Evolutionary conservation across 371 early-diverging fungal genomes (phyloP).

Genomic region (Rhizopus microsporus): DNA sequence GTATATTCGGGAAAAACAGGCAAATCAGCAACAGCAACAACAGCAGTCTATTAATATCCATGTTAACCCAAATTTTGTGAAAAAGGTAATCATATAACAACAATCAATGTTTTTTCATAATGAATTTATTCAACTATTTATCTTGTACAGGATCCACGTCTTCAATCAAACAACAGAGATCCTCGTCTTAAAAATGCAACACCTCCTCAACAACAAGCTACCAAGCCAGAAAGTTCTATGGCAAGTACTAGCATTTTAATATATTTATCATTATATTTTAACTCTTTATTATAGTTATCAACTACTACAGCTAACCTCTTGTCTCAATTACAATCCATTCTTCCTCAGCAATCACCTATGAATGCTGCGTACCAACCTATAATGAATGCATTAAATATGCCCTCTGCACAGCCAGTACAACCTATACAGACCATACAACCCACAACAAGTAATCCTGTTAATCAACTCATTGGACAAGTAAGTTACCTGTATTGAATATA

Average conservation of each 20-base stretch:
- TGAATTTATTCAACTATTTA: slow-evolving; percentile 1
- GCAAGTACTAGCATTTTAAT: not conserved
- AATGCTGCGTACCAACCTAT: not conserved
- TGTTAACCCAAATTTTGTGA: slow-evolving; percentile 64
- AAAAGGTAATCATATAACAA: slow-evolving; percentile 38
- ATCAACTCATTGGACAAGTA: slow-evolving; percentile 41
- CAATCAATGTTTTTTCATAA: not conserved
- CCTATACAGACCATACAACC: not conserved
- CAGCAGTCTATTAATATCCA: slow-evolving; percentile 40
- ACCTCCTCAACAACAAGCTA: slow-evolving; percentile 5
- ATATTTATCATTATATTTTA: not conserved
- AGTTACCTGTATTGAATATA: slow-evolving; percentile 1
- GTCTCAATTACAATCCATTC: slow-evolving; percentile 30
- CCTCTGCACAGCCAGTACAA: slow-evolving; percentile 1
- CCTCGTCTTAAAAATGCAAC: slow-evolving; percentile 22
- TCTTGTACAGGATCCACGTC: slow-evolving; percentile 8
- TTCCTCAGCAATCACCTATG: slow-evolving; percentile 16
- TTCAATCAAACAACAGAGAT: slow-evolving; percentile 17
- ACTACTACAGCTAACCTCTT: slow-evolving; percentile 20
- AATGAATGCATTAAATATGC: not conserved
- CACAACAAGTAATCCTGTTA: slow-evolving; percentile 17
- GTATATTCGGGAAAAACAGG: slow-evolving; percentile 38
- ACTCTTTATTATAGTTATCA: slow-evolving; percentile 10
- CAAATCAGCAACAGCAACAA: slow-evolving; percentile 14
- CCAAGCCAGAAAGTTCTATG: not conserved